Evolutionary conservation across 371 early-diverging fungal species (phyloP).

Genomic region (Syncephalastrum racemosum): DNA sequence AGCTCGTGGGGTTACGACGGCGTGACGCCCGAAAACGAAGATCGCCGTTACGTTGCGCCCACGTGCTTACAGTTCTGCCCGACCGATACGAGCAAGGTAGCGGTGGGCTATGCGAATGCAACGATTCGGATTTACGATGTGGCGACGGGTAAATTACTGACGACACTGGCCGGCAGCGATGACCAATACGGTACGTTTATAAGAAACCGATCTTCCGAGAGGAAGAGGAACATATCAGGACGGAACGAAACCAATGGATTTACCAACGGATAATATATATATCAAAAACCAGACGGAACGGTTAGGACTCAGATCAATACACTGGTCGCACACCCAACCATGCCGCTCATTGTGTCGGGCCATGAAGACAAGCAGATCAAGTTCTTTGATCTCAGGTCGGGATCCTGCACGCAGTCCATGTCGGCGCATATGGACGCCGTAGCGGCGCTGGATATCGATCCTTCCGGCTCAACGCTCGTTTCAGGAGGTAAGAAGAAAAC

Average conservation of each 20-base stretch:
- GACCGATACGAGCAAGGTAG: constrained; percentile 58
- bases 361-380: constrained; percentile 82
- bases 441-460: constrained; percentile 68
- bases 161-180: constrained; percentile 55
- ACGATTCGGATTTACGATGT: constrained; percentile 72
- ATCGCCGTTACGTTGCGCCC: constrained; percentile 35
- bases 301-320: constrained; percentile 75
- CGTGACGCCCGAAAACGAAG: constrained; percentile 6
- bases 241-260: not conserved
- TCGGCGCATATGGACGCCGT: constrained; percentile 72
- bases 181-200: constrained; percentile 59
- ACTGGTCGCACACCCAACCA: constrained; percentile 73
- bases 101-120: constrained; percentile 70
- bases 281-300: constrained; percentile 56
- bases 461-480: constrained; percentile 66
- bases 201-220: not conserved
- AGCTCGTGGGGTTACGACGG: constrained; percentile 54
- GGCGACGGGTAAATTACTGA: constrained; percentile 67
- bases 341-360: constrained; percentile 71
- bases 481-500: constrained; percentile 66
- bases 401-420: constrained; percentile 56
- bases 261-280: not conserved
- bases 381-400: constrained; percentile 67
- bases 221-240: constrained; percentile 2
- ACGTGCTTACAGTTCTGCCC: constrained; percentile 72